Conservation (phyloP, 768 basidiomycete genomes). For the Omphalotus guepiniiformis region DNA sequence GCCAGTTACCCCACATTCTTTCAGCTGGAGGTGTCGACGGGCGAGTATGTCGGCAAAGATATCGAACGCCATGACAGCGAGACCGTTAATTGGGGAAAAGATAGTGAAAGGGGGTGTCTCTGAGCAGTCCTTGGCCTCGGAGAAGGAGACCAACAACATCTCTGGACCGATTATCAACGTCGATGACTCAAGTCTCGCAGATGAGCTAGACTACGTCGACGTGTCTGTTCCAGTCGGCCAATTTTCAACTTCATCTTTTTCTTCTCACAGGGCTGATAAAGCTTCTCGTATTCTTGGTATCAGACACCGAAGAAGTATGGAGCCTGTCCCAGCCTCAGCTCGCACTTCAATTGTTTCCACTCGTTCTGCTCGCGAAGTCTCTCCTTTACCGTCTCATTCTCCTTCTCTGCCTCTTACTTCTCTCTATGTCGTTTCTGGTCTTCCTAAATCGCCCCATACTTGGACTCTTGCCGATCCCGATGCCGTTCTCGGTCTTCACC, state of each 20-base stretch:
- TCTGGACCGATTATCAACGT: no score
- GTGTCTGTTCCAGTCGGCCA: no score
- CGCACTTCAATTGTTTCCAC: slow-evolving; percentile 78
- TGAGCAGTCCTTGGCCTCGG: no score
- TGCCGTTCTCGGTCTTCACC: slow-evolving; percentile 75
- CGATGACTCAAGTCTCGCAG: no score
- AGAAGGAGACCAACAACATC: no score
- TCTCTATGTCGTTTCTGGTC: slow-evolving; percentile 83
- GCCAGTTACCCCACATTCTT: no score
- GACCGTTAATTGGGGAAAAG: no score
- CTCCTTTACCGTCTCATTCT: slow-evolving; percentile 55
- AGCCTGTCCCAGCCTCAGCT: slow-evolving; percentile 75
- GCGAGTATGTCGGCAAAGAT: no score
- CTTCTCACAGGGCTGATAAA: slow-evolving; percentile 38
- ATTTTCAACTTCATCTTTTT: slow-evolving; percentile 1
- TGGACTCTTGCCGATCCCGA: slow-evolving; percentile 89
- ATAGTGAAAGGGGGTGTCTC: no score
- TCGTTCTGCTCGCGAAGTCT: slow-evolving; percentile 54
- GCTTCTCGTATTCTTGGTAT: slow-evolving; percentile 77
- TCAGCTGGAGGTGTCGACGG: no score
- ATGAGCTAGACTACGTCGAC: slow-evolving; percentile 75
- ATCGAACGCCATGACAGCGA: no score
- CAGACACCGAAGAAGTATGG: slow-evolving; percentile 73
- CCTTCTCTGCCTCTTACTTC: slow-evolving; percentile 77
- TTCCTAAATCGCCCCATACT: slow-evolving; percentile 84